A percentile compares a stretch with the other conserved stretches of the same genome.
Evolutionary conservation across 306 rosid species (phyloP).

Genomic region (Calophaca sinica): DNA sequence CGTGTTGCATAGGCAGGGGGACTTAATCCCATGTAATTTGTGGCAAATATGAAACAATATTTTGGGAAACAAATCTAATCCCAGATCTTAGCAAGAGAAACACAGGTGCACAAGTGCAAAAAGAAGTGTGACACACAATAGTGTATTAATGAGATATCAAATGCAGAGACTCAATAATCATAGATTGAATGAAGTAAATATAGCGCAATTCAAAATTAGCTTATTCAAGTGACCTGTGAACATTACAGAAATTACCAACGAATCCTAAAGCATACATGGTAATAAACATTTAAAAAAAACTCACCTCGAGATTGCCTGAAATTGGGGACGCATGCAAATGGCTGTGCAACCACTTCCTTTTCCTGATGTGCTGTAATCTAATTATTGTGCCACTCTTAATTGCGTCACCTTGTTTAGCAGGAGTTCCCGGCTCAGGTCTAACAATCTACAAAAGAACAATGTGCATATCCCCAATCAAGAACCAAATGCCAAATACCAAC

Average conservation of each 20-base stretch:
- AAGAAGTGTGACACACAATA: not conserved
- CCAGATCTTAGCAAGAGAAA: not conserved
- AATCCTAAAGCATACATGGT: slow-evolving; percentile 5
- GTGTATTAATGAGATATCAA: not conserved
- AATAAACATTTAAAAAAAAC: slow-evolving; percentile 22
- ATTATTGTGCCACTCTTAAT: slow-evolving; percentile 84
- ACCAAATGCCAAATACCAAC: too few relatives aligned
- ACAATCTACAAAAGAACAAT: slow-evolving; percentile 66
- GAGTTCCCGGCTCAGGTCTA: slow-evolving; percentile 68
- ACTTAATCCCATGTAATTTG: slow-evolving; percentile 5
- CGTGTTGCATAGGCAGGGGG: slow-evolving; percentile 8
- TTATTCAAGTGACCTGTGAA: not conserved
- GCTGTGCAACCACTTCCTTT: slow-evolving; percentile 99
- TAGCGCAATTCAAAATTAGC: not conserved
- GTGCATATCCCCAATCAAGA: slow-evolving; percentile 8
- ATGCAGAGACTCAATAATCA: slow-evolving; percentile 20
- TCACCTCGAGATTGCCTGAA: slow-evolving; percentile 91
- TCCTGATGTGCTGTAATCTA: slow-evolving; percentile 94
- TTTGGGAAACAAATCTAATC: not conserved
- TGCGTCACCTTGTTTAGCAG: slow-evolving; percentile 89
- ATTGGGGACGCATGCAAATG: slow-evolving; percentile 96
- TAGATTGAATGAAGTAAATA: not conserved
- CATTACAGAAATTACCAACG: not conserved
- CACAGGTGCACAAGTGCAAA: not conserved
- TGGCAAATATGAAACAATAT: slow-evolving; percentile 1